Evolutionary conservation across 768 basidiomycete genomes (phyloP), one percentile per base, ranked within the genome.

Genomic region (Clathrus columnatus): DNA sequence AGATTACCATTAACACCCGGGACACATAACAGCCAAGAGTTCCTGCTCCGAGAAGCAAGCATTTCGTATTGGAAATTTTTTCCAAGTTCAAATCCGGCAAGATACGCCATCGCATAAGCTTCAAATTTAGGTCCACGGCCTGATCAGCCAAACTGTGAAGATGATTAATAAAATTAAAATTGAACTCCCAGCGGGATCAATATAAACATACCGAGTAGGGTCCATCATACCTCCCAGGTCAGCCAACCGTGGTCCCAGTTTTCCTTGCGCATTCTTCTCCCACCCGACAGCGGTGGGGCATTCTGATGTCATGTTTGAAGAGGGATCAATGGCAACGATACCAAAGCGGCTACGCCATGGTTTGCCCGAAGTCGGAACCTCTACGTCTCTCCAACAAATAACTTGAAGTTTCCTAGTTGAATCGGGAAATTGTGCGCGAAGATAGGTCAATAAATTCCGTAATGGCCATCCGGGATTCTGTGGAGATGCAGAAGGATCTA

Each of bases 191-290:
- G 24, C 29, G 23, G 5, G 26, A 46, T 30, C 24, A 36, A 43
- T n/a, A 11, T 17, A 14, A 51, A 48, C 72, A 43, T 54, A 88
- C 91, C 83, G 76, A 4, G 76, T 72, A 0, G 95, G 96, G 68
- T 97, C 94, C 93, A 98, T 96, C 84, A 93, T 89, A 0, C 93
- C 87, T 7, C 87, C 93, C 17, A 99, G 69, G 70, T 98, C 93
- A 0, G 94, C 93, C 52, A 92, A 63, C 16, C 91, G 78, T 20
- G 94, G 89, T 1, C 82, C 88, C 2, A 98, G 75, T 64, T 94
- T 94, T 18, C 92, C 93, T 64, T 81, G 80, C 18, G 74, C 77
- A 67, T 91, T 94, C 75, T 90, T 91, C 72, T 98, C 95, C 96
- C 96, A 99, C 5, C 95, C 96, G 0, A 95, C 86, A 0, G 91